Evolutionary conservation across 2,329 filamentous ascomycete species (phyloP).

Genomic region (Alternaria novae-zelandiae): DNA sequence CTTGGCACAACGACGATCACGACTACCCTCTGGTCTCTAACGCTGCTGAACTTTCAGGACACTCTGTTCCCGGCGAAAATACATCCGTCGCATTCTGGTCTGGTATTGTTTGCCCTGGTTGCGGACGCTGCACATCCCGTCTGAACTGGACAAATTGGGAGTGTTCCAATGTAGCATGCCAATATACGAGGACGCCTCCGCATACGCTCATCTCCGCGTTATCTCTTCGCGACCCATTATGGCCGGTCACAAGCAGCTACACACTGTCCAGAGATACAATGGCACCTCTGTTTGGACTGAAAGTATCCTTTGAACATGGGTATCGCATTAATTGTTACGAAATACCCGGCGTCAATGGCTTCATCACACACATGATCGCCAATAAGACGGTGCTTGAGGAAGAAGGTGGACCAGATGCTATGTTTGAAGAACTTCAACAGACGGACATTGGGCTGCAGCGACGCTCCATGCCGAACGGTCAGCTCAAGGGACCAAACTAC

Average conservation of each 20-base stretch:
- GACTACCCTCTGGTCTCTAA: conserved; percentile 45
- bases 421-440: conserved; percentile 60
- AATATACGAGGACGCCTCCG: conserved; percentile 51
- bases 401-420: conserved; percentile 64
- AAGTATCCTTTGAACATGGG: conserved; percentile 45
- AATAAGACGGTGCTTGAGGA: conserved; percentile 60
- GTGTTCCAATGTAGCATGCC: conserved; percentile 62
- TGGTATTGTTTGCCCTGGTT: conserved; percentile 71
- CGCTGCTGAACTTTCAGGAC: conserved; percentile 35
- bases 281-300: conserved; percentile 38
- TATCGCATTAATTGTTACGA: conserved; percentile 55
- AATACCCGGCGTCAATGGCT: conserved; percentile 54
- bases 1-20: conserved; percentile 49
- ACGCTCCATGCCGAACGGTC: conserved; percentile 13
- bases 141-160: conserved; percentile 67
- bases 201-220: conserved; percentile 37
- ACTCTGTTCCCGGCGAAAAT: conserved; percentile 53
- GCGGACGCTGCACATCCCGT: conserved; percentile 67
- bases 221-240: conserved; percentile 43
- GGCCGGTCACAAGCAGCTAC: conserved; percentile 44
- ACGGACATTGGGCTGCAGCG: conserved; percentile 47
- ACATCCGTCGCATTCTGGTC: conserved; percentile 61
- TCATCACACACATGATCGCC: conserved; percentile 64
- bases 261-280: conserved; percentile 39
- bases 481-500: conserved; percentile 53